Conservation (phyloP, 2,329 filamentous ascomycete species). For the Trichoderma sp. region DNA sequence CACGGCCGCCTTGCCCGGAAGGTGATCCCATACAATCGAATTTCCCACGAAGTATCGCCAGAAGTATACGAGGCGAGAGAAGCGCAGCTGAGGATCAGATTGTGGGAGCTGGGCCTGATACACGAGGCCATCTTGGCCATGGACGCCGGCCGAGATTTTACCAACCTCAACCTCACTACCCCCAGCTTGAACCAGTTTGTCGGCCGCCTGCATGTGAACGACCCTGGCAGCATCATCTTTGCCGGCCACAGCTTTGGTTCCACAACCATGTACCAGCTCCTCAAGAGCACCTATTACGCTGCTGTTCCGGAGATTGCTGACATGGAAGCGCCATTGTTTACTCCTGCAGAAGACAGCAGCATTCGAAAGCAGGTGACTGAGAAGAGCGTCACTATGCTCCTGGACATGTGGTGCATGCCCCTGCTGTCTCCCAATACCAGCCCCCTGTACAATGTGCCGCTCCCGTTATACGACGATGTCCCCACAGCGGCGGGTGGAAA, state of each 20-base stretch:
- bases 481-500: conserved; percentile 57
- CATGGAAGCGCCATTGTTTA: conserved; percentile 63
- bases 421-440: conserved; percentile 64
- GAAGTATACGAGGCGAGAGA: conserved; percentile 71
- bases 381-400: conserved; percentile 66
- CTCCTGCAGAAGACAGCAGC: conserved; percentile 57
- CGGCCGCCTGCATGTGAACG: conserved; percentile 66
- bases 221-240: conserved; percentile 74
- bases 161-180: conserved; percentile 58
- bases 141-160: conserved; percentile 56
- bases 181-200: conserved; percentile 62
- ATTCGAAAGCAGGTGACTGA: conserved; percentile 70
- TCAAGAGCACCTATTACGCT: conserved; percentile 78
- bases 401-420: conserved; percentile 83
- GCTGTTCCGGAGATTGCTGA: conserved; percentile 49
- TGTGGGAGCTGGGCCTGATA: conserved; percentile 77
- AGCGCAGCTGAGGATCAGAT: conserved; percentile 71
- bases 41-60: conserved; percentile 65
- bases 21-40: conserved; percentile 53
- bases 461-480: conserved; percentile 67
- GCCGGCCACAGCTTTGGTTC: conserved; percentile 83
- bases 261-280: conserved; percentile 72
- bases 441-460: conserved; percentile 70
- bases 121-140: conserved; percentile 70
- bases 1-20: conserved; percentile 41